Conservation (phyloP, 2,329 filamentous ascomycete genomes). For the Trichoderma pleuroti region DNA sequence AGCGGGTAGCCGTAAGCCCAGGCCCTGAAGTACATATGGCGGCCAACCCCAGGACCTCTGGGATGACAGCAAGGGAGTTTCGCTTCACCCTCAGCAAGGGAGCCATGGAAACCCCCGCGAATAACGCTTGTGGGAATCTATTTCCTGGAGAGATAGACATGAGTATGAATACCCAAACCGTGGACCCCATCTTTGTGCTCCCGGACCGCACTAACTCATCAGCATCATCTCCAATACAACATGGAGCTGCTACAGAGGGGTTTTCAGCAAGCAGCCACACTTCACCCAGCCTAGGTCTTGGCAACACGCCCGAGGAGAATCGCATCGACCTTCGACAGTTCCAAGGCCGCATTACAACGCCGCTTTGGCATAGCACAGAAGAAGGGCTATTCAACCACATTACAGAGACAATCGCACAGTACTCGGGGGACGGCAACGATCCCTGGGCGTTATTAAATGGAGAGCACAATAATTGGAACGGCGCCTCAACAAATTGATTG, state of each 20-base stretch:
- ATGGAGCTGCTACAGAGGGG: slow-evolving; percentile 24
- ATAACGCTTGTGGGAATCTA: not conserved
- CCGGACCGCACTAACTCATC: slow-evolving; percentile 36
- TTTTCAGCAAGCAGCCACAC: slow-evolving; percentile 31
- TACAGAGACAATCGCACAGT: slow-evolving; percentile 26
- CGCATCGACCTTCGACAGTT: slow-evolving; percentile 33
- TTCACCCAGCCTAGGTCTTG: slow-evolving; percentile 32
- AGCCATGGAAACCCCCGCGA: not conserved
- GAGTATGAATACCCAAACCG: not conserved
- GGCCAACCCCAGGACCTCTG: not conserved
- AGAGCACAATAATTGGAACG: slow-evolving; percentile 28
- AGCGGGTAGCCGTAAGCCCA: slow-evolving; percentile 30
- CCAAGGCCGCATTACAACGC: slow-evolving; percentile 31
- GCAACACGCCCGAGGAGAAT: slow-evolving; percentile 37
- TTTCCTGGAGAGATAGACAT: not conserved
- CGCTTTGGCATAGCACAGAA: slow-evolving; percentile 33
- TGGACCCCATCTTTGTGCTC: slow-evolving; percentile 21
- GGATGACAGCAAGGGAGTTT: not conserved
- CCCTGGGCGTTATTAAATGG: slow-evolving; percentile 32
- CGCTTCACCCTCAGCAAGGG: not conserved
- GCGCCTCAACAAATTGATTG: not conserved
- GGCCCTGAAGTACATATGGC: slow-evolving; percentile 20
- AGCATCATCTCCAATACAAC: slow-evolving; percentile 31
- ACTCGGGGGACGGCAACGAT: slow-evolving; percentile 25
- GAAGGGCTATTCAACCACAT: slow-evolving; percentile 31